phyloP scores from a whole-genome alignment of 1,139 yeast species.

The Groenewaldozyma auringiensis region DNA sequence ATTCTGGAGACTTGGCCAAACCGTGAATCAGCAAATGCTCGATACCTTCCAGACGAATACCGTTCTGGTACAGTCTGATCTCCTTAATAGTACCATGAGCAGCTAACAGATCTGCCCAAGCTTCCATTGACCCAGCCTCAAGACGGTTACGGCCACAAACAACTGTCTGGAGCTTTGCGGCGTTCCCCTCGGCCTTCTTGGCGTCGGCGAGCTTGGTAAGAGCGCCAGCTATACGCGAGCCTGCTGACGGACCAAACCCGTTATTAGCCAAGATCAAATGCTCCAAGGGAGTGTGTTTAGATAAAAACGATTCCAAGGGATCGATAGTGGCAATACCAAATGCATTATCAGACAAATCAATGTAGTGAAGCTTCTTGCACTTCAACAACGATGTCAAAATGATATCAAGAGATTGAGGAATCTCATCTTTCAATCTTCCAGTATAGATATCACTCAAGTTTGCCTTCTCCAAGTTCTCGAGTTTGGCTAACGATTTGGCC shows the following conservation, averaged over 20 bases:
- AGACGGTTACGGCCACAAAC: slow-evolving; percentile 95
- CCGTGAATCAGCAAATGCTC: slow-evolving; percentile 68
- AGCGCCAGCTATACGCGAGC: slow-evolving; percentile 85
- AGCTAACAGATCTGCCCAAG: slow-evolving; percentile 59
- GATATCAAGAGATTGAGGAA: slow-evolving; percentile 70
- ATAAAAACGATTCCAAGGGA: slow-evolving; percentile 70
- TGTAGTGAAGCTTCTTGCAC: slow-evolving; percentile 59
- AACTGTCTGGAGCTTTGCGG: slow-evolving; percentile 56
- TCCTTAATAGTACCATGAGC: slow-evolving; percentile 67
- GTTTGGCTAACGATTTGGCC: slow-evolving; percentile 47
- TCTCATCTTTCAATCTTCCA: slow-evolving; percentile 89
- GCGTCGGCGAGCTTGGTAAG: slow-evolving; percentile 63
- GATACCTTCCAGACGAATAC: slow-evolving; percentile 91
- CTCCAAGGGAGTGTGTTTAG: slow-evolving; percentile 69
- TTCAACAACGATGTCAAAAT: slow-evolving; percentile 66
- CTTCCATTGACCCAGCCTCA: slow-evolving; percentile 79
- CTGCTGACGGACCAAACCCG: slow-evolving; percentile 98
- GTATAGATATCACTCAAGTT: slow-evolving; percentile 90
- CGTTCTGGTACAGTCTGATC: slow-evolving; percentile 85
- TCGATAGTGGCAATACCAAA: slow-evolving; percentile 93
- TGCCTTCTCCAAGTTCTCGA: slow-evolving; percentile 46
- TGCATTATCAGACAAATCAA: slow-evolving; percentile 90
- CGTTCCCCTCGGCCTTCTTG: slow-evolving; percentile 40
- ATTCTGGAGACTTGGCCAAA: slow-evolving; percentile 49
- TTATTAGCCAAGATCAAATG: slow-evolving; percentile 87